Evolutionary conservation across 163 green algal species (phyloP), one percentile per base, ranked within the genome.

Genomic region (Picocystis sp.): DNA sequence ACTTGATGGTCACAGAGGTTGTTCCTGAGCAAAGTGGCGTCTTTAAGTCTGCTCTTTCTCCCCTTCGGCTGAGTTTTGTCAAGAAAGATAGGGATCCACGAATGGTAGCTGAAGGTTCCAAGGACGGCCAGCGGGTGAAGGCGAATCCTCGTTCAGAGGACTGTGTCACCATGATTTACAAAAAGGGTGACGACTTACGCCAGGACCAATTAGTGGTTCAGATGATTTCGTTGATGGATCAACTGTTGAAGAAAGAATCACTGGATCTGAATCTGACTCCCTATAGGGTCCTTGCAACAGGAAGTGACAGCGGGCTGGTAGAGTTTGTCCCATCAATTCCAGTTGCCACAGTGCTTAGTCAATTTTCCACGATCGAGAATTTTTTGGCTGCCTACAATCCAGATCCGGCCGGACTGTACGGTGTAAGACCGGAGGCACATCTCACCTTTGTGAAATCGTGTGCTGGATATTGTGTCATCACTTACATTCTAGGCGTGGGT

Each of bases 201-300:
- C 67, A 79, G 67, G 83, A 91, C 57, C 78, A 87, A 68, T 70
- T 92, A 45, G 76, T 86, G 55, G 55, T 80, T 72, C 67, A 83
- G 60, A 93, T 97, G 72, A 84, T 98, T 47, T 74, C 67, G 3
- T 80, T 98, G 0, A 98, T 98, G 88, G 87, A 98, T 65, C 64
- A 64, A n/a, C 73, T 97, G 61, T 73, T 96, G 11, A 94, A 93
- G 76, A 69, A 81, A 2, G 88, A 96, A 59, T 86, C 86, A 63
- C 69, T 99, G 42, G 90, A 99, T 72, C 74, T 99, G 41, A 65
- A 72, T 3, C 66, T 99, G 17, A 95, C 83, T 8, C 76, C 83
- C 8, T 99, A 99, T 75, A 41, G 75, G 62, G 87, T 95, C 41
- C 67, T 97, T 45, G 79, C 88, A n/a, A 97, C 88, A 5, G 79